Evolutionary conservation across 179 eudicot genomes (phyloP).

Genomic region (Actinidia polygama): DNA sequence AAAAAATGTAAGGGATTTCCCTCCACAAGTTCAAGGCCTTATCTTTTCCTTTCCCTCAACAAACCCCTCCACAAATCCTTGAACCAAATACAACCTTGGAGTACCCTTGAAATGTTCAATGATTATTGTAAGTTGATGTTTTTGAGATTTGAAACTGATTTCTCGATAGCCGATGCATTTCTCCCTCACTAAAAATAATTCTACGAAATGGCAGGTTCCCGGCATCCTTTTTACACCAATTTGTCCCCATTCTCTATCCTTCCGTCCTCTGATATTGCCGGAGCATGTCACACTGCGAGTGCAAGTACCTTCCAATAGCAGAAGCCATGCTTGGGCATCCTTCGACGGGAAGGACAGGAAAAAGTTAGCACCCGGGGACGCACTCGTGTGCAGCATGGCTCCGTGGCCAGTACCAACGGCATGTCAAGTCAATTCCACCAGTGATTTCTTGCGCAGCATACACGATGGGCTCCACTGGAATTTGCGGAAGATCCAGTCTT

Average conservation of each 20-base stretch:
- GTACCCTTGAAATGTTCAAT: no score
- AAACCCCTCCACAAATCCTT: no score
- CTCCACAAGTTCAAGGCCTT: no score
- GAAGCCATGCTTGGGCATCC: conserved; percentile 93
- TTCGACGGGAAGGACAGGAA: conserved; percentile 91
- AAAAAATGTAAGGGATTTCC: no score
- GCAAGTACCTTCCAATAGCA: conserved; percentile 82
- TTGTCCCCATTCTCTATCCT: conserved; percentile 96
- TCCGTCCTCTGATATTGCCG: conserved; percentile 92
- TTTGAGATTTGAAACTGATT: neutral
- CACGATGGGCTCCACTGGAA: conserved; percentile 98
- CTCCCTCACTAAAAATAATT: neutral
- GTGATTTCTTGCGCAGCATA: conserved; percentile 87
- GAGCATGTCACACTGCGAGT: conserved; percentile 90
- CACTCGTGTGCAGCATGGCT: conserved; percentile 95
- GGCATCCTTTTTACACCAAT: conserved; percentile 95
- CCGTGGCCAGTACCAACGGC: conserved; percentile 99
- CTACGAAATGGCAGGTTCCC: conserved; percentile 65
- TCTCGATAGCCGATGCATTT: no score
- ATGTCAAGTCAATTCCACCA: conserved; percentile 80
- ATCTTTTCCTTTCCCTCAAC: no score
- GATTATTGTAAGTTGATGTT: neutral
- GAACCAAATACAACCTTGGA: no score
- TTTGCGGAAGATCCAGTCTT: conserved; percentile 82
- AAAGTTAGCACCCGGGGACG: conserved; percentile 85